Conservation (phyloP, 2,329 filamentous ascomycete species). For the Botryosphaeria agaves region DNA sequence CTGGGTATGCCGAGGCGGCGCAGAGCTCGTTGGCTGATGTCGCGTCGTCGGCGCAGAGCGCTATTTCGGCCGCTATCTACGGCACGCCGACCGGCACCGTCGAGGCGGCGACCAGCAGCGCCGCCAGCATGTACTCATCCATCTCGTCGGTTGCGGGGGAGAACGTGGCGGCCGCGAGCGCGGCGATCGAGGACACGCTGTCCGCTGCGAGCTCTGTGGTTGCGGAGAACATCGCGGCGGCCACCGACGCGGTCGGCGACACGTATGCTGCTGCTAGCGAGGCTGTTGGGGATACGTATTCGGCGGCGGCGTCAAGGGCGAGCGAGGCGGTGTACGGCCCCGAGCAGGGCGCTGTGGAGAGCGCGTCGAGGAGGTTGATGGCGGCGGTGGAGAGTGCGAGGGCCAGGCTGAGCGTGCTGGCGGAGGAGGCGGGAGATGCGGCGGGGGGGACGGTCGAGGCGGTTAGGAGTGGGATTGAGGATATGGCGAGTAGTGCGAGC, state of each 20-base stretch:
- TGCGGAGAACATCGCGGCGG: constrained; percentile 6
- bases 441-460: constrained; percentile 13
- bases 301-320: constrained; percentile 12
- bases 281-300: constrained; percentile 11
- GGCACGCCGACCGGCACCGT: constrained; percentile 32
- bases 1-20: constrained; percentile 34
- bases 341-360: constrained; percentile 26
- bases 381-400: constrained; percentile 26
- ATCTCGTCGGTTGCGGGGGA: constrained; percentile 27
- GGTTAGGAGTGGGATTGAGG: constrained; percentile 24
- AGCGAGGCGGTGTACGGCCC: constrained; percentile 31
- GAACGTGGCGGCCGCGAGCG: constrained; percentile 15
- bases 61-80: constrained; percentile 39
- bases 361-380: constrained; percentile 22
- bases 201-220: constrained; percentile 11
- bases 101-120: constrained; percentile 26
- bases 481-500: constrained; percentile 28
- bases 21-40: constrained; percentile 35
- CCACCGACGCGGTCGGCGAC: constrained; percentile 8
- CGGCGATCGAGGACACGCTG: constrained; percentile 6
- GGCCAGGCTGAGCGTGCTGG: constrained; percentile 22
- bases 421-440: constrained; percentile 14
- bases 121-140: constrained; percentile 26
- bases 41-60: constrained; percentile 35
- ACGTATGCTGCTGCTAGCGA: constrained; percentile 8